A percentile compares a stretch with the other conserved stretches of the same genome.
Conservation (phyloP, 805 yeast genomes). For the Clavispora santaluciae region DNA sequence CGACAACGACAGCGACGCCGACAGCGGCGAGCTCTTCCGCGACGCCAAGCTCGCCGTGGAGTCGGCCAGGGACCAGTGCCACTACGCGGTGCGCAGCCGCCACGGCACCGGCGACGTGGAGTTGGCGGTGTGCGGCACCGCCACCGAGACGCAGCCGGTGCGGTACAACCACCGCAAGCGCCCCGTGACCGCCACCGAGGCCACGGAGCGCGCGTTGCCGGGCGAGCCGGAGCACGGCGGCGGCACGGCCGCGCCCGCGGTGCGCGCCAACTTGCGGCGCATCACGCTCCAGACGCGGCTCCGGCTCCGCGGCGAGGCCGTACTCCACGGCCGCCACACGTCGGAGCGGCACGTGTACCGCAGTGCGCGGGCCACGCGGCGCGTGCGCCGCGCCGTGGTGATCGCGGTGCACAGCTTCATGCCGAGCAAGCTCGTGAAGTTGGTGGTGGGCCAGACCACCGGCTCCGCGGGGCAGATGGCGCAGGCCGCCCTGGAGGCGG, state of each 20-base stretch:
- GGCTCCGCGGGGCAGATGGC: conserved; percentile 30
- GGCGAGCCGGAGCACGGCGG: neutral
- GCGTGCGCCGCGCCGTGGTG: conserved; percentile 21
- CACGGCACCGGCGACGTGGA: conserved; percentile 13
- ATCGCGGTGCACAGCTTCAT: conserved; percentile 37
- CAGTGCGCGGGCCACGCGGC: conserved; percentile 4
- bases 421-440: conserved; percentile 35
- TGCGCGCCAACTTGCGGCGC: conserved; percentile 16
- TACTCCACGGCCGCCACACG: conserved; percentile 9
- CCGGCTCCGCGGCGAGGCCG: conserved; percentile 17
- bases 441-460: conserved; percentile 32
- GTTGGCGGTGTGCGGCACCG: conserved; percentile 32
- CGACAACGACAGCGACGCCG: conserved; percentile 17
- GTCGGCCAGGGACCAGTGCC: conserved; percentile 24
- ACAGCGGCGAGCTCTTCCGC: conserved; percentile 23
- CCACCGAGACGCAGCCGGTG: conserved; percentile 31
- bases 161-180: conserved; percentile 24
- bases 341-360: conserved; percentile 15
- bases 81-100: conserved; percentile 28
- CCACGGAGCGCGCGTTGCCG: conserved; percentile 22
- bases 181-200: conserved; percentile 33
- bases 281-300: conserved; percentile 18
- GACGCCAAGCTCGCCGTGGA: conserved; percentile 32
- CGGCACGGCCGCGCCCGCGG: neutral
- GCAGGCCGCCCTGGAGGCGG: conserved; percentile 24